Conservation (phyloP, 1,284 basidiomycete species). For the Trichosporon coremiiforme region DNA sequence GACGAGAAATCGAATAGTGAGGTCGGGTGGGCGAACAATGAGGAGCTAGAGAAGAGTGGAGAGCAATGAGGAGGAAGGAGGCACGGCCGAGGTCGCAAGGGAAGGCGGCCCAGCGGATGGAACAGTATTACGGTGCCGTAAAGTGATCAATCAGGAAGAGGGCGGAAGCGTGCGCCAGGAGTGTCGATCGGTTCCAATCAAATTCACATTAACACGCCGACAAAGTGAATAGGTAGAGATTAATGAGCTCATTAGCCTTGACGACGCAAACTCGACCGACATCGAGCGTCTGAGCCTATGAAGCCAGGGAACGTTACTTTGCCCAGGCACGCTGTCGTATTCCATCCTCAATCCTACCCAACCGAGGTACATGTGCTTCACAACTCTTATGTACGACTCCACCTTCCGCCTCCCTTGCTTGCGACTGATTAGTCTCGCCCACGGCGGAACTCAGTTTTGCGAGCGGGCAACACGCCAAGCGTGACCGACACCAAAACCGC, state of each 20-base stretch:
- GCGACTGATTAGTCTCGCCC: neutral
- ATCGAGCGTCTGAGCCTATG: neutral
- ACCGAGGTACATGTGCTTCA: conserved; percentile 6
- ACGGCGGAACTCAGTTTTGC: neutral
- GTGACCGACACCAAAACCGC: too few species aligned
- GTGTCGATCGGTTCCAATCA: conserved; percentile 13
- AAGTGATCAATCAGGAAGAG: conserved; percentile 15
- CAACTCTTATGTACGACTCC: conserved; percentile 11
- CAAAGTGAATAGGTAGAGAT: neutral
- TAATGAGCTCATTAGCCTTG: neutral
- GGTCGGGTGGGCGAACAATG: neutral
- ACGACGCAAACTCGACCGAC: neutral
- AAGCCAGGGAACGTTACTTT: neutral
- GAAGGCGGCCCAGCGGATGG: conserved; percentile 5
- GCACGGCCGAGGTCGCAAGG: neutral
- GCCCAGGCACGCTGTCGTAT: neutral
- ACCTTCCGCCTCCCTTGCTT: neutral
- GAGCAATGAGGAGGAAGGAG: conserved; percentile 1
- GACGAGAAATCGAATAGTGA: neutral
- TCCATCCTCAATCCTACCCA: neutral
- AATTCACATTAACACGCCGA: neutral
- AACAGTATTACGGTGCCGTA: conserved; percentile 12
- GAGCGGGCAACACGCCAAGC: too few species aligned
- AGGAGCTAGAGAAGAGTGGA: neutral
- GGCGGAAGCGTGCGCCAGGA: neutral